Percentiles rank a stretch among this genome's conserved stretches.
Evolutionary conservation across 1,284 basidiomycete genomes (phyloP).

Genomic region (Jaminaea rosea): DNA sequence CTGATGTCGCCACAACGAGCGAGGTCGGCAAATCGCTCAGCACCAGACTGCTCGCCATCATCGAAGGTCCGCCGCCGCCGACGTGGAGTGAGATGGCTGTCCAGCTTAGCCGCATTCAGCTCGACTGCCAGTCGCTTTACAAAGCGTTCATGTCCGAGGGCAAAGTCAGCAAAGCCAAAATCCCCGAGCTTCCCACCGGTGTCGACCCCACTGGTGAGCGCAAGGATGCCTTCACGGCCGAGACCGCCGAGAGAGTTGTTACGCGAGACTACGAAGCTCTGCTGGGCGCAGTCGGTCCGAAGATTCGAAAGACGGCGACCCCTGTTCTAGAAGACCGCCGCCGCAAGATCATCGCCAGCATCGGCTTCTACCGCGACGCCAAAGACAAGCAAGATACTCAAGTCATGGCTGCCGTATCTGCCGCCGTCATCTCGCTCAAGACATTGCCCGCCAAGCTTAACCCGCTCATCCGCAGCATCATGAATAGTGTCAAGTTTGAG

Average conservation of each 20-base stretch:
- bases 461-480: conserved; percentile 89
- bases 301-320: conserved; percentile 65
- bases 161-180: conserved; percentile 68
- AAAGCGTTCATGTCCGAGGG: conserved; percentile 73
- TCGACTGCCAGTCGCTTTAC: conserved; percentile 70
- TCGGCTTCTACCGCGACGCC: conserved; percentile 71
- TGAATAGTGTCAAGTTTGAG: conserved; percentile 85
- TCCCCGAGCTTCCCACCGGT: conserved; percentile 69
- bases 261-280: conserved; percentile 65
- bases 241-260: conserved; percentile 65
- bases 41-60: conserved; percentile 59
- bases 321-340: conserved; percentile 70
- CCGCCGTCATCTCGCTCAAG: conserved; percentile 62
- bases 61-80: conserved; percentile 63
- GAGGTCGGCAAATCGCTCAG: conserved; percentile 50
- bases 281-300: conserved; percentile 48
- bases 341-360: conserved; percentile 61
- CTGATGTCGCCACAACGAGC: conserved; percentile 11
- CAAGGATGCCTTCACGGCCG: conserved; percentile 66
- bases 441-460: conserved; percentile 63
- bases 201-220: conserved; percentile 61
- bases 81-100: conserved; percentile 88
- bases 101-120: conserved; percentile 67
- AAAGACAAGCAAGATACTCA: conserved; percentile 81
- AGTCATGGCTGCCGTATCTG: conserved; percentile 78